Conservation (phyloP, 2,329 filamentous ascomycete genomes). For the Anthostomella pinea region DNA sequence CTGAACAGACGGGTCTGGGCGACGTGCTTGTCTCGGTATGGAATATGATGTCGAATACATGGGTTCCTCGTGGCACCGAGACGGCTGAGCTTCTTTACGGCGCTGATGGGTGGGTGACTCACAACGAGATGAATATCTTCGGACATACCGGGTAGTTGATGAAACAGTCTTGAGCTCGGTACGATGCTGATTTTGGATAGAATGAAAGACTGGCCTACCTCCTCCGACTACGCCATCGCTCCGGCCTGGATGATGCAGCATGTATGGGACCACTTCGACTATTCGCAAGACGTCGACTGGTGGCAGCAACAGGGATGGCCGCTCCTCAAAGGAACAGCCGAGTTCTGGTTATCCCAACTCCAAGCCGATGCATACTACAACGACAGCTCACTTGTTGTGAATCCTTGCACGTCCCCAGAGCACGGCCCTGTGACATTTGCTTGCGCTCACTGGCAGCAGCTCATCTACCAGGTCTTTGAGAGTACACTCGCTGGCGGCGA, state of each 20-base stretch:
- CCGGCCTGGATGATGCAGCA: slow-evolving; percentile 61
- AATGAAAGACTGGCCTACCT: slow-evolving; percentile 30
- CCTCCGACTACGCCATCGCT: slow-evolving; percentile 41
- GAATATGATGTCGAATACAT: slow-evolving; percentile 52
- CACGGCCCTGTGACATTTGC: slow-evolving; percentile 53
- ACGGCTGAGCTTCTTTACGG: slow-evolving; percentile 54
- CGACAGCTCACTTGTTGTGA: slow-evolving; percentile 52
- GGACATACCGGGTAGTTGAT: slow-evolving; percentile 53
- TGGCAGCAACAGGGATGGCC: slow-evolving; percentile 48
- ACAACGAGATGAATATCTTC: slow-evolving; percentile 59
- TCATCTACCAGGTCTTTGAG: slow-evolving; percentile 44
- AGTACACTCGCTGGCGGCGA: slow-evolving; percentile 31
- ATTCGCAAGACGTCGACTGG: slow-evolving; percentile 47
- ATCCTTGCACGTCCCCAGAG: slow-evolving; percentile 58
- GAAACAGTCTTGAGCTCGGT: too few species aligned
- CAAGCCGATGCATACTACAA: slow-evolving; percentile 47
- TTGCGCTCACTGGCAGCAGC: slow-evolving; percentile 53
- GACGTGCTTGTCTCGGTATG: slow-evolving; percentile 45
- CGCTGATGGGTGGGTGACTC: slow-evolving; percentile 53
- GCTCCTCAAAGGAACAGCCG: slow-evolving; percentile 49
- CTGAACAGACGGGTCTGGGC: slow-evolving; percentile 50
- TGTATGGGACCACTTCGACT: slow-evolving; percentile 56
- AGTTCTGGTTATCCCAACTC: slow-evolving; percentile 56
- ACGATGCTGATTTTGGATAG: too few species aligned
- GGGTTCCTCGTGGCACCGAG: slow-evolving; percentile 50